These are phyloP conservation scores for Trypanosoma brucei DNA, from an alignment of 208 protist genomes.

Conservation along the genomic window DNA sequence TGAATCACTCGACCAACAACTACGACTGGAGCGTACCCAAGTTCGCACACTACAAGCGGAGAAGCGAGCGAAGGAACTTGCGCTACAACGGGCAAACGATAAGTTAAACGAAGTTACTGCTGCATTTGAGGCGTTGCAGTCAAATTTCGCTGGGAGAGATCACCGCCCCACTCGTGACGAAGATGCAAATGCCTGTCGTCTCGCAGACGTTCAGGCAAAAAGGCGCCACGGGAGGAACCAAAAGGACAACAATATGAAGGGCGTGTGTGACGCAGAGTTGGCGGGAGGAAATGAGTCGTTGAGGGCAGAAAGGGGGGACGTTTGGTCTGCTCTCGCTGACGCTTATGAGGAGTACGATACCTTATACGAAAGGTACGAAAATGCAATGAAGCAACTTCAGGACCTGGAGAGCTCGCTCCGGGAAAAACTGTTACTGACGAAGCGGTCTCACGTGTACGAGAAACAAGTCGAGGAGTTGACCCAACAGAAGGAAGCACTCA, in stretches of 20 bases:
- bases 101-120: conserved; percentile 7
- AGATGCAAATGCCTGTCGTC: neutral
- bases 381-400: neutral
- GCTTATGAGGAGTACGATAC: conserved; percentile 10
- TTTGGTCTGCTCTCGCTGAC: neutral
- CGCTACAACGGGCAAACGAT: neutral
- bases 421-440: conserved; percentile 1
- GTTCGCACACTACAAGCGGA: neutral
- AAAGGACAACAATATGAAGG: neutral
- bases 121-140: conserved; percentile 1
- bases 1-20: neutral
- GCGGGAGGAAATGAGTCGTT: neutral
- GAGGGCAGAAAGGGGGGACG: neutral
- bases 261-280: neutral
- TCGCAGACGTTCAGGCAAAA: conserved; percentile 2
- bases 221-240: neutral
- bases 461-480: neutral
- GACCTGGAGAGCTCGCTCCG: neutral
- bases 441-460: neutral
- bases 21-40: neutral
- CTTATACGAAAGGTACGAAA: conserved; percentile 6
- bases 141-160: neutral
- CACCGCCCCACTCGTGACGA: neutral
- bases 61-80: neutral
- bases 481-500: neutral